Base-by-base conservation (phyloP, 371 early-diverging fungal genomes). In the Mortierella sp. region DNA sequence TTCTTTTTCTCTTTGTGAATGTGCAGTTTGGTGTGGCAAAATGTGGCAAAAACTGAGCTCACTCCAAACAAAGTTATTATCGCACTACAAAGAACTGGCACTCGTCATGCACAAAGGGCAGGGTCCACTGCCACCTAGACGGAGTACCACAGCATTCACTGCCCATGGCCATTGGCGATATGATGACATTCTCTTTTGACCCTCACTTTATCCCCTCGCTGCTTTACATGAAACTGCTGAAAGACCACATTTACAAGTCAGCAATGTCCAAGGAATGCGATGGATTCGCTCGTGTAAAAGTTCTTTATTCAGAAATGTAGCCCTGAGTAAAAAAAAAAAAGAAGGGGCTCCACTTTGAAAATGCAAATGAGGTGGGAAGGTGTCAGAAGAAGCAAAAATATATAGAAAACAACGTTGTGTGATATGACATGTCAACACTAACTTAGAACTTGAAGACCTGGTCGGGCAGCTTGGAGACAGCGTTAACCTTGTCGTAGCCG, bases 361-460 rank as follows among this genome's bases (percentile, higher is more conserved):
- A 31, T 42, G 70, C 52, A 71, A 47, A 47, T 71, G 26, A 31
- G 26, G 34, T 52, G n/a, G 48, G 13, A 14, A 13, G 42, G 47
- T 5, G 42, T 38, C 42, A 38, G n/a, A 38, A 38, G 34, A 4
- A n/a, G 2, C 47, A 45, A 54, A 19, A 71, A 45, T 26, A n/a
- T 26, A 6, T 28, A 48, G 14, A 71, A 48, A 24, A 34, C 7
- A 31, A 31, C 21, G 58, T 57, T 26, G 58, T 57, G 58, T 57
- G 58, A 57, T 26, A 57, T 38, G 42, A 38, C 42, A 38, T 38
- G 42, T 38, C 42, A 9, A 16, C 48, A 3, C 50, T 50, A 16
- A 24, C 44, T 88, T 94, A 97, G 82, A 98, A 97, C 88, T 97
- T 97, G 92, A 95, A 98, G 31, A 98, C 96, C 83, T 95, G 95